Base-by-base conservation (phyloP, 495 filamentous ascomycete species). In the Penicillium maclennaniae region DNA sequence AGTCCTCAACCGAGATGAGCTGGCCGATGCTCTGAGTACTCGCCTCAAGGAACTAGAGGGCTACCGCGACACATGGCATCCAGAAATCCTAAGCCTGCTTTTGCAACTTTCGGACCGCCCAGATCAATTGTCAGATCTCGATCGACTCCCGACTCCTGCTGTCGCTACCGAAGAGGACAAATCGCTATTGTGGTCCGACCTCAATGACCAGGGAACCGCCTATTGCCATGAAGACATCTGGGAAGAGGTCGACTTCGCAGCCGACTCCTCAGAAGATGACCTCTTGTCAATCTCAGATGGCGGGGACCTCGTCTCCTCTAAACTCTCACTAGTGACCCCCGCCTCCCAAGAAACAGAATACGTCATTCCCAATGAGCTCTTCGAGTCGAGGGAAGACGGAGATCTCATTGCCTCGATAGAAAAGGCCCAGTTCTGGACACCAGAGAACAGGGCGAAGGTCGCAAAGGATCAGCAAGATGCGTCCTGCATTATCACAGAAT, bases 31-130 rank as follows among this genome's bases (percentile, higher is more conserved):
- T 7, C 76, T 97, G 12, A 70, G 77, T 19, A 62, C 66, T 19
- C 84, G 90, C 20, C 68, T 92, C 21, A 70, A 77, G 10, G 80
- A 84, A 51, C 67, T 95, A 16, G 65, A 82, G 14, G 62, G 55
- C 19, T 63, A 71, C 23, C 72, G 71, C 9, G 72, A 71, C 47
- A 79, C 83, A 68, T 89, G 78, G 80, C 78, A 79, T 1, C 91
- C 92, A 0, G 93, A 97, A 59, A 70, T 88, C 14, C 75, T 98
- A 6, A 85, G 88, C 20, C 71, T 97, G 4, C 67, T 98, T 1
- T 74, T 96, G 8, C 79, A 87, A 47, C 83, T 98, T 5, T 91
- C 93, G 0, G 84, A 97, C 59, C 78, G 87, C 51, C 93, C 93
- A 5, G 78, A 83, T 10, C 75, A 85, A 51, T 83, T 89, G 25